Conservation (phyloP, 2,329 filamentous ascomycete species). For the Nemania sp. region DNA sequence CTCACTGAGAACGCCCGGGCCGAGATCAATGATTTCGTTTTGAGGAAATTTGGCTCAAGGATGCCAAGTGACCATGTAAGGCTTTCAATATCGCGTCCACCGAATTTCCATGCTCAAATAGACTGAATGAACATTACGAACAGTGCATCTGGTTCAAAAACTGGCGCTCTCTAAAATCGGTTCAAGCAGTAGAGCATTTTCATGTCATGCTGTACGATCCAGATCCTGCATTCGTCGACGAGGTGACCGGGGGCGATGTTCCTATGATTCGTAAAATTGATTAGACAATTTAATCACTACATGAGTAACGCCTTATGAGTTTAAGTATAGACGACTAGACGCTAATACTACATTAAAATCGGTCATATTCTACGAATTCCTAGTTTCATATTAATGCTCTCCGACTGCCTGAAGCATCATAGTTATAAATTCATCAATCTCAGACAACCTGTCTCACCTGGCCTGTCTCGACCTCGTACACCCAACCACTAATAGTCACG, state of each 20-base stretch:
- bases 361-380: not conserved
- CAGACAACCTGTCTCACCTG: conserved; percentile 56
- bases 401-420: not conserved
- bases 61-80: conserved; percentile 58
- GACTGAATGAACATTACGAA: too few relatives aligned
- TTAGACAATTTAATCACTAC: conserved; percentile 16
- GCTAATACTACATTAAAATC: not conserved
- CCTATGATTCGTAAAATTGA: conserved; percentile 60
- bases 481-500: conserved; percentile 69
- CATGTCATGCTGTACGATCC: conserved; percentile 89
- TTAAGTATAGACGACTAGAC: conserved; percentile 10
- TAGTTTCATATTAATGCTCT: too few relatives aligned
- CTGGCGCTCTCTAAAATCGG: conserved; percentile 81
- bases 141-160: conserved; percentile 81
- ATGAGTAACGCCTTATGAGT: not conserved
- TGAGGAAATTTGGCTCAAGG: conserved; percentile 62
- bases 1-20: conserved; percentile 65
- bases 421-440: not conserved
- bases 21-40: conserved; percentile 72
- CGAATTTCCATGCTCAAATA: too few relatives aligned
- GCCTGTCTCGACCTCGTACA: conserved; percentile 78
- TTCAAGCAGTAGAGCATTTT: conserved; percentile 88
- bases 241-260: conserved; percentile 74
- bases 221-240: conserved; percentile 66
- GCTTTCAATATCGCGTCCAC: conserved; percentile 12